A percentile compares a stretch with the other conserved stretches of the same genome.
These are phyloP conservation scores for Microsporum ferrugineum DNA, from an alignment of 2,329 filamentous ascomycete genomes.

Conservation along the genomic window DNA sequence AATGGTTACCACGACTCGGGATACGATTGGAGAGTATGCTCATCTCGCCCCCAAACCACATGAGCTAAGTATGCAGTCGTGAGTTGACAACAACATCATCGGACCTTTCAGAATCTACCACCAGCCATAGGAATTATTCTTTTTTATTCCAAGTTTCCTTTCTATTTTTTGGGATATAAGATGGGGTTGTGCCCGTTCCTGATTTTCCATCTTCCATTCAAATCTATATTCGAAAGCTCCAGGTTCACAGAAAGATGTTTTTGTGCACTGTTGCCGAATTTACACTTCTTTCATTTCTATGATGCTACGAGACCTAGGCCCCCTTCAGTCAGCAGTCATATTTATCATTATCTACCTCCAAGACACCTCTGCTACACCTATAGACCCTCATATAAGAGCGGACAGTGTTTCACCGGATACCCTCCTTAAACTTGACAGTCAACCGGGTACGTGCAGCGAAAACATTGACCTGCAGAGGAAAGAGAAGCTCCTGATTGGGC, in stretches of 20 bases:
- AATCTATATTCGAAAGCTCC: no score
- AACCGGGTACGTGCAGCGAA: background rate
- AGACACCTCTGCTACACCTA: background rate
- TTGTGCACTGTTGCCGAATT: background rate
- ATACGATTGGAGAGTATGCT: background rate
- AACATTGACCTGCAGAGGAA: background rate
- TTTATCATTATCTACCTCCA: background rate
- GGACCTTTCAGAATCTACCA: background rate
- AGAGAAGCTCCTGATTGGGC: background rate
- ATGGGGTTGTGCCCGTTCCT: background rate
- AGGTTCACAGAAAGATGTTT: background rate
- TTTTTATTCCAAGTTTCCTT: background rate
- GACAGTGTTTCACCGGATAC: background rate
- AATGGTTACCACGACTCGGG: background rate
- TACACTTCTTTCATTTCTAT: background rate
- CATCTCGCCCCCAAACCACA: slow-evolving; percentile 3
- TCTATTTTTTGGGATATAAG: background rate
- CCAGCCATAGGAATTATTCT: background rate
- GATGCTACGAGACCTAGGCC: background rate
- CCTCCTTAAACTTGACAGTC: background rate
- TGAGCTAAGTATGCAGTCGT: background rate
- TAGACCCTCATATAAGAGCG: background rate
- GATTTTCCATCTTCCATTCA: background rate
- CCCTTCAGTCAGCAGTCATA: background rate
- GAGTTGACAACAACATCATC: background rate